Evolutionary conservation across 2,329 filamentous ascomycete genomes (phyloP).

Genomic region (Aspergillus versicolor): DNA sequence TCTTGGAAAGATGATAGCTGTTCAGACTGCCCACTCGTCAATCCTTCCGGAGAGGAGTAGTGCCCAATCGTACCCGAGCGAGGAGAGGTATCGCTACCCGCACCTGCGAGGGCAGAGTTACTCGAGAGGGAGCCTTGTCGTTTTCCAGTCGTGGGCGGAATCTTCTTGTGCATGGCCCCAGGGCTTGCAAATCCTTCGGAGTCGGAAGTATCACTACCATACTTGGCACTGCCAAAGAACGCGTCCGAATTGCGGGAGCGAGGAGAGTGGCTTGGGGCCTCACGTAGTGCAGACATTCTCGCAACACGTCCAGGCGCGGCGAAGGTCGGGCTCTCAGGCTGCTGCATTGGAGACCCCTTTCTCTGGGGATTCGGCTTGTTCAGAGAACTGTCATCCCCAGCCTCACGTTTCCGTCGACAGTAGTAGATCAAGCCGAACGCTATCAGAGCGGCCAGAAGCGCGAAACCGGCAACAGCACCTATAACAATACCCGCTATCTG

Average conservation of each 20-base stretch:
- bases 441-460: slow-evolving; percentile 66
- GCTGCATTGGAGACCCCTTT: slow-evolving; percentile 44
- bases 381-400: slow-evolving; percentile 72
- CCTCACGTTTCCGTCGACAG: slow-evolving; percentile 57
- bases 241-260: slow-evolving; percentile 53
- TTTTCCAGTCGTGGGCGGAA: slow-evolving; percentile 53
- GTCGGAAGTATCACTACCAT: slow-evolving; percentile 53
- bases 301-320: slow-evolving; percentile 85
- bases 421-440: slow-evolving; percentile 55
- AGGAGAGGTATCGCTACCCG: slow-evolving; percentile 71
- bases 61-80: slow-evolving; percentile 64
- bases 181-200: slow-evolving; percentile 73
- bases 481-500: slow-evolving; percentile 88
- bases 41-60: slow-evolving; percentile 79
- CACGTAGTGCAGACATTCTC: slow-evolving; percentile 91
- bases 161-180: slow-evolving; percentile 59
- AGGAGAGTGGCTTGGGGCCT: slow-evolving; percentile 63
- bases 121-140: slow-evolving; percentile 89
- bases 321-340: slow-evolving; percentile 53
- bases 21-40: slow-evolving; percentile 88
- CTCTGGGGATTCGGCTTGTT: slow-evolving; percentile 79
- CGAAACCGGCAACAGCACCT: slow-evolving; percentile 70
- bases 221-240: slow-evolving; percentile 47
- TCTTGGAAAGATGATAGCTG: slow-evolving; percentile 97
- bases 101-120: slow-evolving; percentile 66